phyloP scores from a whole-genome alignment of 371 early-diverging fungal genomes.

The Mucor circinelloides region DNA sequence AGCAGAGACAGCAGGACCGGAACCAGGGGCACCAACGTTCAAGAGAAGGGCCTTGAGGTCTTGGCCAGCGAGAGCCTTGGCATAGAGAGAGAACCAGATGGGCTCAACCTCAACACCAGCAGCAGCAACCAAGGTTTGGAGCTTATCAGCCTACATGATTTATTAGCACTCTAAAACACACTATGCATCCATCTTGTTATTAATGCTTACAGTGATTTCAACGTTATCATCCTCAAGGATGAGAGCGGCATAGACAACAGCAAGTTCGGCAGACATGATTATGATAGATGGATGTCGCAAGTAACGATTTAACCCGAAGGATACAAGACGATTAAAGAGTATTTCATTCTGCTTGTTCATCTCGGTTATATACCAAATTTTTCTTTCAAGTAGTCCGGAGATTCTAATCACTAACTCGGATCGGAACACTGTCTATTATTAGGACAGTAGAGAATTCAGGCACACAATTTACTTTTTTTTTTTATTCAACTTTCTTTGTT shows the following conservation, averaged over 20 bases:
- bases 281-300: constrained; percentile 32
- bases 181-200: neutral
- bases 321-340: constrained; percentile 42
- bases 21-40: constrained; percentile 84
- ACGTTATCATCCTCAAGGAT: constrained; percentile 97
- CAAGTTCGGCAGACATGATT: constrained; percentile 79
- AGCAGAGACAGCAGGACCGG: constrained; percentile 61
- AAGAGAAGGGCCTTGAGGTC: constrained; percentile 88
- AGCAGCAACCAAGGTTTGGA: constrained; percentile 87
- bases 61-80: constrained; percentile 97
- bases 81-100: constrained; percentile 96
- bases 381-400: neutral
- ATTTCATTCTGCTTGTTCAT: neutral
- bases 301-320: constrained; percentile 45
- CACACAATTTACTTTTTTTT: neutral
- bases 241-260: constrained; percentile 96
- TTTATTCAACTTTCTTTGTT: neutral
- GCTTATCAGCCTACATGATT: constrained; percentile 88
- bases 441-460: too few species aligned
- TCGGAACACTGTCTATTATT: too few species aligned
- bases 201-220: constrained; percentile 88
- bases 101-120: constrained; percentile 94
- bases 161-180: neutral
- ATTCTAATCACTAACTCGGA: neutral
- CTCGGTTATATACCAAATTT: neutral